Conservation (phyloP, 2,329 filamentous ascomycete species). For the Trichoderma koningii region DNA sequence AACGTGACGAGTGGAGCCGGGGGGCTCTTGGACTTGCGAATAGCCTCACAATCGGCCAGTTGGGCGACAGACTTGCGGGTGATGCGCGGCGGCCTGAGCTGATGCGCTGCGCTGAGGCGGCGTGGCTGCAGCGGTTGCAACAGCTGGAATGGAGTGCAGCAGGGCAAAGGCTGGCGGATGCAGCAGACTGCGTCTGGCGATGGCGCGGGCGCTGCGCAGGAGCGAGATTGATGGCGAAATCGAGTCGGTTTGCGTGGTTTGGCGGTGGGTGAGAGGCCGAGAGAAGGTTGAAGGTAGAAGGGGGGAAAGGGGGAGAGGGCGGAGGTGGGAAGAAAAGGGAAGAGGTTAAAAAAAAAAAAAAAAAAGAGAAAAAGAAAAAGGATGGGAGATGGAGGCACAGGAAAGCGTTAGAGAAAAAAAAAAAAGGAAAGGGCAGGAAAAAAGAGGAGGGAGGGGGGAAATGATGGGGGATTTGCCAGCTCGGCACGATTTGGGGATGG, state of each 20-base stretch:
- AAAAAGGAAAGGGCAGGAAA: constrained; percentile 33
- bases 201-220: constrained; percentile 39
- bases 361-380: constrained; percentile 34
- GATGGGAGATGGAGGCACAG: constrained; percentile 27
- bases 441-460: constrained; percentile 34
- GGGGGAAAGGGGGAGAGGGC: constrained; percentile 32
- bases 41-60: constrained; percentile 43
- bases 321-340: constrained; percentile 31
- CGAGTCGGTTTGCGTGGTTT: constrained; percentile 28
- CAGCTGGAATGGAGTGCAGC: constrained; percentile 36
- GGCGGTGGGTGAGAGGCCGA: constrained; percentile 11
- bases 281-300: constrained; percentile 31
- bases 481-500: constrained; percentile 34
- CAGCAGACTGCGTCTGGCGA: constrained; percentile 39
- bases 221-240: constrained; percentile 46
- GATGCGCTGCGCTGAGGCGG: constrained; percentile 30
- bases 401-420: constrained; percentile 25
- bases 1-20: constrained; percentile 28
- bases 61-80: constrained; percentile 31
- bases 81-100: constrained; percentile 29
- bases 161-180: constrained; percentile 40
- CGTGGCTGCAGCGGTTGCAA: constrained; percentile 33
- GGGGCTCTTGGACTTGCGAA: constrained; percentile 38
- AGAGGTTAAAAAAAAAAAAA: constrained; percentile 32
- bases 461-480: constrained; percentile 30